These are phyloP conservation scores for Leccinum subrobustum DNA, from an alignment of 1,284 basidiomycete species.

Conservation along the genomic window DNA sequence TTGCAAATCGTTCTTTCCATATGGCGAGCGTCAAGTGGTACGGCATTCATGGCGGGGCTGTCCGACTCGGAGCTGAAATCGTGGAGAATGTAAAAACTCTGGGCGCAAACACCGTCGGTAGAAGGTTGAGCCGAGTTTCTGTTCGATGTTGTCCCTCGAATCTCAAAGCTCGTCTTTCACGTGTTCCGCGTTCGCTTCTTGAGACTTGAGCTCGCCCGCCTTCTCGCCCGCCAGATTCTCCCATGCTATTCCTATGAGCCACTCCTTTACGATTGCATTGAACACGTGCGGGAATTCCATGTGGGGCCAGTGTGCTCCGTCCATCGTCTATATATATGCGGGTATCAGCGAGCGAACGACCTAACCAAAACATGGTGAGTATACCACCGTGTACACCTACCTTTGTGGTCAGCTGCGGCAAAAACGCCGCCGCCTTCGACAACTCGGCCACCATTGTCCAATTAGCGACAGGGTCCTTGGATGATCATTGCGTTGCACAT, in stretches of 20 bases:
- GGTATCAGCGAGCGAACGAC: not conserved
- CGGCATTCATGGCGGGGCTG: not conserved
- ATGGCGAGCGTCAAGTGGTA: not conserved
- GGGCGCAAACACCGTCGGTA: not conserved
- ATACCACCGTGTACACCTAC: constrained; percentile 33
- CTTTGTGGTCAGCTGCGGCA: constrained; percentile 52
- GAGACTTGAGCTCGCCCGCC: not conserved
- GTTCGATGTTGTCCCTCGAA: not conserved
- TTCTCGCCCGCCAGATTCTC: not conserved
- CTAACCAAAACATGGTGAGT: not conserved
- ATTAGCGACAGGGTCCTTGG: constrained; percentile 64
- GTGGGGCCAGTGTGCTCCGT: constrained; percentile 61
- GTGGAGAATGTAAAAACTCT: not conserved
- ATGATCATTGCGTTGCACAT: not conserved
- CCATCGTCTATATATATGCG: constrained; percentile 37
- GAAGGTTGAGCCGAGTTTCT: not conserved
- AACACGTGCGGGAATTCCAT: constrained; percentile 52
- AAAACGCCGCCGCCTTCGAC: constrained; percentile 43
- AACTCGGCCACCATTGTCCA: constrained; percentile 47
- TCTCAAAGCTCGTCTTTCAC: constrained; percentile 16
- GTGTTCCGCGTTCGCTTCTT: not conserved
- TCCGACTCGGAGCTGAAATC: not conserved
- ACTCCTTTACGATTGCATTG: constrained; percentile 44
- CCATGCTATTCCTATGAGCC: constrained; percentile 32
- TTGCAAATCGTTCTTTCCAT: not conserved